Base-by-base conservation (phyloP, 352 stramenopile genomes). In the Globisporangium orthogonon region DNA sequence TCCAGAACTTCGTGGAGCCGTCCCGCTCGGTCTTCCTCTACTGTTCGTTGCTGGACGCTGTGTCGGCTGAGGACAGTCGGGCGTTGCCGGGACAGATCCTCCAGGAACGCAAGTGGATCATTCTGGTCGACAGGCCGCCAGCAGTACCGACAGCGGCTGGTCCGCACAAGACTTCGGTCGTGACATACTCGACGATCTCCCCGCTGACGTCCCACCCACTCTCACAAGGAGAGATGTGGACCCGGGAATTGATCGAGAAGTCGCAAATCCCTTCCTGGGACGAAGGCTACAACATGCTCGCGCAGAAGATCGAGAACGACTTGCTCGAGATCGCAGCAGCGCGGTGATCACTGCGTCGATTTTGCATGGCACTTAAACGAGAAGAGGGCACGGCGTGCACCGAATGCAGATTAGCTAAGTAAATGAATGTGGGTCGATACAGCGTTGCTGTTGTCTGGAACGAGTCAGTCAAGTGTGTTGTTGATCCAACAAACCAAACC, bases 121-220 rank as follows among this genome's bases (percentile, higher is more conserved):
- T 58, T 29, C 4, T 58, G 15, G 39, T 18, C 29, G 39, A 49
- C 41, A 48, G 46, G 29, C 15, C 17, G 10, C 6, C 43, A 29
- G 17, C 17, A 5, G 43, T 28, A 9, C 43, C 29, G 4, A 35
- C 17, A 11, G 41, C 30, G 1, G 46, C 46, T 15, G 52, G 52
- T 23, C 52, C 52, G 2, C 52, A 58, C 17, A 49, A 58, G 52
- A 58, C 52, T 0, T 40, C 40, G 11, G 0, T 58, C 23, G 15
- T 43, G 41, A 58, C 52, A 17, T 58, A 58, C 52, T 58, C 52
- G 52, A 58, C 52, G 52, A 58, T 58, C 52, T 3, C 40, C 5
- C 52, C 52, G 9, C 11, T 58, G 41, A 30, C n/a, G 7, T 23
- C 18, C 18, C 52, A 58, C 31, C 43, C 52, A 9, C 40, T 58